Percentiles rank a stretch among this genome's conserved stretches.
Conservation (phyloP, 345 rosid species). For the Litchi chinensis region DNA sequence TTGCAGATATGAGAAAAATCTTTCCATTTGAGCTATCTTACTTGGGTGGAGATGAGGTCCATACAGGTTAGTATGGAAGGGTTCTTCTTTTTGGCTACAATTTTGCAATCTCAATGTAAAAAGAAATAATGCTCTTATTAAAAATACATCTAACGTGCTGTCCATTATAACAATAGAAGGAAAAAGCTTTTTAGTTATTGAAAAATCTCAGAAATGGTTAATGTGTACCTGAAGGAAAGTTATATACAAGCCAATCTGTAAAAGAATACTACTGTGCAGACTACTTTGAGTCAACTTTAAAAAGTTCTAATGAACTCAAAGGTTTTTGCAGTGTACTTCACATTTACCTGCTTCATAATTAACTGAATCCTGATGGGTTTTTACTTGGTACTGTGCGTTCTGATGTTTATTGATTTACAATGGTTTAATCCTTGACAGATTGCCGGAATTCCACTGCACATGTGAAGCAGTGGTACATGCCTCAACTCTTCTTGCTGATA, state of each 20-base stretch:
- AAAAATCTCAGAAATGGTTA: neutral
- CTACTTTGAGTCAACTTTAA: neutral
- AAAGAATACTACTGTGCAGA: neutral
- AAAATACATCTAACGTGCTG: neutral
- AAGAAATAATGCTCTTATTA: neutral
- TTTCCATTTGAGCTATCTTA: constrained; percentile 95
- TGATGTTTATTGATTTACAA: constrained; percentile 14
- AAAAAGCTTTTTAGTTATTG: neutral
- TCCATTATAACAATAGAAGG: neutral
- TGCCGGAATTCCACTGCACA: constrained; percentile 84
- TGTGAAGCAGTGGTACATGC: constrained; percentile 71
- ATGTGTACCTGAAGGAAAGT: neutral
- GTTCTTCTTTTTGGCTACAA: constrained; percentile 17
- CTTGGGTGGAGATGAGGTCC: constrained; percentile 98
- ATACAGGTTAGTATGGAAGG: constrained; percentile 57
- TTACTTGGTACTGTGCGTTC: constrained; percentile 10
- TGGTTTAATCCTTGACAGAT: constrained; percentile 49
- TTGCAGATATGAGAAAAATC: constrained; percentile 77
- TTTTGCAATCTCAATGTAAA: neutral
- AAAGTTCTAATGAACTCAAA: neutral
- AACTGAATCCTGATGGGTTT: neutral
- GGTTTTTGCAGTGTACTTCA: too few species aligned
- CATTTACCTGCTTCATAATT: neutral
- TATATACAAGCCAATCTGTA: neutral
- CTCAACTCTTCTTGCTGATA: constrained; percentile 21